These are phyloP conservation scores for Pseudonitzschia multiseries DNA, from an alignment of 108 stramenopile species.

Conservation along the genomic window DNA sequence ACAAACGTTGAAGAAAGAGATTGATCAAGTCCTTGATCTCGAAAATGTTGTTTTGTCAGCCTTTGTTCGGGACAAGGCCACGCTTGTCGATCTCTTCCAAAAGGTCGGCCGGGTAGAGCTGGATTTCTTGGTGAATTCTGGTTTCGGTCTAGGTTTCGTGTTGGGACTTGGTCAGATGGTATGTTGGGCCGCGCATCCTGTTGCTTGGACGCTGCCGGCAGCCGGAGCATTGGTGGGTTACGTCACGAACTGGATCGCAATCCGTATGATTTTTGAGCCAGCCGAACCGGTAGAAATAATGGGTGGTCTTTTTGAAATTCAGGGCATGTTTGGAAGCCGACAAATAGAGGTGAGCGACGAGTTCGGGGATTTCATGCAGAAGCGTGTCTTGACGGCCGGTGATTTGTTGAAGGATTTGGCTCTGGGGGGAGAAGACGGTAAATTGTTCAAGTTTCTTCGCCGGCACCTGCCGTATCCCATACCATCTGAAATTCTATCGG, in stretches of 20 bases:
- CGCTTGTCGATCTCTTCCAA: constrained; percentile 87
- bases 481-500: constrained; percentile 54
- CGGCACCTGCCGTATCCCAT: constrained; percentile 70
- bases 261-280: constrained; percentile 85
- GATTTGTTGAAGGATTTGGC: constrained; percentile 60
- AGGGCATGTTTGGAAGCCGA: constrained; percentile 88
- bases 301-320: constrained; percentile 54
- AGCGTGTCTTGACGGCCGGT: constrained; percentile 57
- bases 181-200: constrained; percentile 67
- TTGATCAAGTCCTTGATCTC: constrained; percentile 66
- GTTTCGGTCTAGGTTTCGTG: constrained; percentile 86
- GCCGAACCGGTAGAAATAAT: constrained; percentile 66
- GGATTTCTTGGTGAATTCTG: constrained; percentile 81
- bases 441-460: constrained; percentile 61
- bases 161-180: constrained; percentile 85
- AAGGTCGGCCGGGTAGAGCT: constrained; percentile 83
- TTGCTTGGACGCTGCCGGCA: constrained; percentile 86
- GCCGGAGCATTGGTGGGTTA: constrained; percentile 82
- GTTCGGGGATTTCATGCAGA: constrained; percentile 70
- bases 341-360: constrained; percentile 85
- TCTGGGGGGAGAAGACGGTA: constrained; percentile 56
- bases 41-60: constrained; percentile 61
- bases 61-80: constrained; percentile 70
- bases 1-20: constrained; percentile 57
- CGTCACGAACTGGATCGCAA: constrained; percentile 87